Conservation (phyloP, 768 basidiomycete genomes). For the Hemileccinum impolitum region DNA sequence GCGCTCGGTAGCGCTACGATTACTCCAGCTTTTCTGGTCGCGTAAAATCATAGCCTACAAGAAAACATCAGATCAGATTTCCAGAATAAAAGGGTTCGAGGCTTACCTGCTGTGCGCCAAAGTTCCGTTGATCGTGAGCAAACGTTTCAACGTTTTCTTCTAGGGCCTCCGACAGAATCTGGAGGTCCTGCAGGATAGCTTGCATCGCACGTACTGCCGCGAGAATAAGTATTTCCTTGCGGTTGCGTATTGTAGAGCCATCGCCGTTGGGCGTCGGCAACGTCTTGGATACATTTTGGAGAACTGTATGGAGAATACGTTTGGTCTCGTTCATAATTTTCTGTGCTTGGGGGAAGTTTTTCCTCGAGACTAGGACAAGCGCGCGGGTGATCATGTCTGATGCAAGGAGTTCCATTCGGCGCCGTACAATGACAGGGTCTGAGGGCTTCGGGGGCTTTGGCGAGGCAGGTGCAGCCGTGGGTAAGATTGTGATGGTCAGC, state of each 20-base stretch:
- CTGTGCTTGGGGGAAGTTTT: constrained; percentile 88
- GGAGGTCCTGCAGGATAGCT: constrained; percentile 83
- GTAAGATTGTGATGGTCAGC: constrained; percentile 90
- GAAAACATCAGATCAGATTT: constrained; percentile 2
- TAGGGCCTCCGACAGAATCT: constrained; percentile 79
- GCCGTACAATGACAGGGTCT: constrained; percentile 86
- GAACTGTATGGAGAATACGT: constrained; percentile 86
- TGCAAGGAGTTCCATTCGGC: constrained; percentile 94
- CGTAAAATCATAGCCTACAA: constrained; percentile 89
- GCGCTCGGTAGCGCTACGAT: constrained; percentile 84
- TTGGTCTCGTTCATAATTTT: constrained; percentile 90
- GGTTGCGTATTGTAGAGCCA: constrained; percentile 56
- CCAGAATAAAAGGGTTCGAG: not conserved
- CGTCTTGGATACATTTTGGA: constrained; percentile 76
- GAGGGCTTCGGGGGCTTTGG: constrained; percentile 46
- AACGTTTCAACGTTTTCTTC: constrained; percentile 91
- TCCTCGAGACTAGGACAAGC: constrained; percentile 85
- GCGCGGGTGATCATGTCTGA: constrained; percentile 97
- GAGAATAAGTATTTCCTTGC: constrained; percentile 74
- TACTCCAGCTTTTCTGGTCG: constrained; percentile 95
- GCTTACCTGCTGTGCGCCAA: constrained; percentile 92
- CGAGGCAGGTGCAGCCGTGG: constrained; percentile 37
- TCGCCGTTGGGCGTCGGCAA: constrained; percentile 54
- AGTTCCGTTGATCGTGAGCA: constrained; percentile 90
- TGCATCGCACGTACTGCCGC: constrained; percentile 77